A percentile compares a stretch with the other conserved stretches of the same genome.
These are phyloP conservation scores for Aureobasidium zeae DNA, from an alignment of 2,329 filamentous ascomycete genomes.

Conservation along the genomic window DNA sequence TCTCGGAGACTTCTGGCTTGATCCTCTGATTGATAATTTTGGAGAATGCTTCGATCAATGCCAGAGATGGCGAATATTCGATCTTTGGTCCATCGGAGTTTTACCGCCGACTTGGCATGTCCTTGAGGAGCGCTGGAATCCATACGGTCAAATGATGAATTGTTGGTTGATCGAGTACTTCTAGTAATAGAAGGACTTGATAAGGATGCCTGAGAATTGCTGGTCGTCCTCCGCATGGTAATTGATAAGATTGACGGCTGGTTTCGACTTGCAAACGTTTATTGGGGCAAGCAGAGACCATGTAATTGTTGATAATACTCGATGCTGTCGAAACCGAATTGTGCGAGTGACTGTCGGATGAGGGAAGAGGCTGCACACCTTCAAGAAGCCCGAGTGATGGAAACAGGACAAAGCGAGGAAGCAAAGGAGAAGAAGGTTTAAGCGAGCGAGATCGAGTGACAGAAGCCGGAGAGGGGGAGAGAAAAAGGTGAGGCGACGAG, in stretches of 20 bases:
- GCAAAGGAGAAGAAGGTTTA: constrained; percentile 12
- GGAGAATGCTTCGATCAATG: constrained; percentile 1
- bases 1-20: constrained; percentile 1
- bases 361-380: too few species aligned
- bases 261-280: background rate
- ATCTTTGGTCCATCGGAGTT: constrained; percentile 3
- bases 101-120: background rate
- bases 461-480: background rate
- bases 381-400: background rate
- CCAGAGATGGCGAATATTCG: constrained; percentile 2
- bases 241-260: background rate
- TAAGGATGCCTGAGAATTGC: constrained; percentile 4
- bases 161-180: background rate
- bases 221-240: constrained; percentile 10
- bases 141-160: constrained; percentile 5
- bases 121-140: background rate
- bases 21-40: constrained; percentile 7
- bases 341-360: too few species aligned
- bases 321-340: too few species aligned
- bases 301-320: too few species aligned
- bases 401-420: background rate
- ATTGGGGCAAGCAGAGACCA: constrained; percentile 4
- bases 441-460: constrained; percentile 5
- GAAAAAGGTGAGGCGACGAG: background rate
- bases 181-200: constrained; percentile 3